Evolutionary conservation across 2,329 filamentous ascomycete species (phyloP).

Genomic region (Apiospora pterosperma): DNA sequence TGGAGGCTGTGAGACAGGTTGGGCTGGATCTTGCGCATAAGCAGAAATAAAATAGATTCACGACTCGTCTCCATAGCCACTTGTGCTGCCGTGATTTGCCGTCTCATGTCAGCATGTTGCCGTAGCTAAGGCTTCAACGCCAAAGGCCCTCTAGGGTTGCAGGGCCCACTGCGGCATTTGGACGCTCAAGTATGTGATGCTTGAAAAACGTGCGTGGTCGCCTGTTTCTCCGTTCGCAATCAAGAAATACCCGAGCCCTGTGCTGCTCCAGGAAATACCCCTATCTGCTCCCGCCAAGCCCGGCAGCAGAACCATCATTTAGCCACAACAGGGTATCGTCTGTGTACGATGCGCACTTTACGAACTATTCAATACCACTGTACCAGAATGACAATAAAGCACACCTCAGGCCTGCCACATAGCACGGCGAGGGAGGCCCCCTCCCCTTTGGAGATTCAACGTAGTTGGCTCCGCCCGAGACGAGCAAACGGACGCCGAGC

Average conservation of each 20-base stretch:
- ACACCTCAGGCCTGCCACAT: too few relatives aligned
- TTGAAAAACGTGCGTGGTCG: too few relatives aligned
- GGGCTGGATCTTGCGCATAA: not conserved
- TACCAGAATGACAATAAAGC: too few relatives aligned
- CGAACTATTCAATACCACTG: too few relatives aligned
- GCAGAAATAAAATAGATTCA: not conserved
- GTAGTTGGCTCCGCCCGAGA: too few relatives aligned
- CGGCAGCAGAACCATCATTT: not conserved
- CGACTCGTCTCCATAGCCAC: not conserved
- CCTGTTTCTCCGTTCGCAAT: too few relatives aligned
- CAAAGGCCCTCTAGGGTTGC: not conserved
- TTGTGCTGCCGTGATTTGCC: not conserved
- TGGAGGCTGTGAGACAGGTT: not conserved
- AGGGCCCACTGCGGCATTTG: not conserved
- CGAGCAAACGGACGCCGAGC: too few relatives aligned
- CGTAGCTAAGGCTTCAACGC: not conserved
- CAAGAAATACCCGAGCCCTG: too few relatives aligned
- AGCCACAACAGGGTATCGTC: not conserved
- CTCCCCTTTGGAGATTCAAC: too few relatives aligned
- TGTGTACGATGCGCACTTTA: not conserved
- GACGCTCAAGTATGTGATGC: not conserved
- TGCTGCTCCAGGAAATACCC: not conserved
- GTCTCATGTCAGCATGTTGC: too few relatives aligned
- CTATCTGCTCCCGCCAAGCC: not conserved
- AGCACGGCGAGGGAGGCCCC: too few relatives aligned